Conservation (phyloP, 768 basidiomycete genomes). For the Suillus alpinus region DNA sequence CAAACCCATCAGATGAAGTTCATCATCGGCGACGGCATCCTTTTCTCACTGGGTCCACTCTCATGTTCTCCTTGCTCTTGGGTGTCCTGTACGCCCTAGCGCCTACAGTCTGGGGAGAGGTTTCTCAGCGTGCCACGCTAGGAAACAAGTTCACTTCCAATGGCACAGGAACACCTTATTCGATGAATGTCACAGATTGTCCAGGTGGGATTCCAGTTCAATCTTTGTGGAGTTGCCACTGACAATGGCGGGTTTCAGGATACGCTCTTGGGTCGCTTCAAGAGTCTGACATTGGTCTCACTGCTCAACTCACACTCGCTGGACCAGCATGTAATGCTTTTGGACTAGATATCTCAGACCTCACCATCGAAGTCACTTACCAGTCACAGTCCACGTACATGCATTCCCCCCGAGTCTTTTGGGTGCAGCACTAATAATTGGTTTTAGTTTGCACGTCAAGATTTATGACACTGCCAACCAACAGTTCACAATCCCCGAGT, state of each 20-base stretch:
- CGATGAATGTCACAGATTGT: constrained; percentile 30
- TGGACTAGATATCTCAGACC: constrained; percentile 52
- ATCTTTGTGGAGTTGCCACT: background rate
- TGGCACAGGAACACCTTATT: constrained; percentile 9
- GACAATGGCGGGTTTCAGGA: constrained; percentile 33
- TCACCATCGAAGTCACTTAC: constrained; percentile 67
- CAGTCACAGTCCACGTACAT: constrained; percentile 52
- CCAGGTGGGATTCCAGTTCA: constrained; percentile 21
- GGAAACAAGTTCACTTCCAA: background rate
- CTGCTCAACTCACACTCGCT: constrained; percentile 51
- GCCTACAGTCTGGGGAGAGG: constrained; percentile 1
- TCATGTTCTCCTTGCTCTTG: constrained; percentile 13
- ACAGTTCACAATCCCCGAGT: constrained; percentile 67
- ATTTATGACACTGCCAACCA: constrained; percentile 57
- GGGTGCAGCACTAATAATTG: background rate
- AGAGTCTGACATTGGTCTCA: constrained; percentile 47
- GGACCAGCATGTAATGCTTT: constrained; percentile 64
- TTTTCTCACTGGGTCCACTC: background rate
- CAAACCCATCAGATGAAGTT: background rate
- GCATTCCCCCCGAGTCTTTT: background rate
- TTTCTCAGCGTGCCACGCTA: constrained; percentile 10
- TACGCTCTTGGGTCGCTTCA: constrained; percentile 48
- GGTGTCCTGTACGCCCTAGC: constrained; percentile 8
- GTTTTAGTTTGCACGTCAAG: constrained; percentile 59
- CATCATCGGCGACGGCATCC: background rate